Evolutionary conservation across 2,329 filamentous ascomycete genomes (phyloP).

Genomic region (Incumbomyces lentus): DNA sequence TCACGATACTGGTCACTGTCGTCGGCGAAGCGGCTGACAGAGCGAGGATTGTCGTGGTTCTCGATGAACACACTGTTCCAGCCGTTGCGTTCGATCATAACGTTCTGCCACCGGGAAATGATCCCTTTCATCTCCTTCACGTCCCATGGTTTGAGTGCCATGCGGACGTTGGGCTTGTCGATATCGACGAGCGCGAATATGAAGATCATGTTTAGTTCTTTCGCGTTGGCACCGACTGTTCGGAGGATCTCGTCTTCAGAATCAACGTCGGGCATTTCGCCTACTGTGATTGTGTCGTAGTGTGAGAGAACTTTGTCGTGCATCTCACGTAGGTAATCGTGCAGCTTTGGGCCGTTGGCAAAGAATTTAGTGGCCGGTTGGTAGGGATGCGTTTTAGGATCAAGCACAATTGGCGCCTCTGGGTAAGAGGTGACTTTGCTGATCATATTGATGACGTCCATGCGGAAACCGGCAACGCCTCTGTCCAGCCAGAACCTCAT

Average conservation of each 20-base stretch:
- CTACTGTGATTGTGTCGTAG: conserved; percentile 33
- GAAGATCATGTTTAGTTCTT: conserved; percentile 33
- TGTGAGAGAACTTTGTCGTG: conserved; percentile 25
- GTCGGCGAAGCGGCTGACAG: conserved; percentile 38
- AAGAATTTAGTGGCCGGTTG: conserved; percentile 37
- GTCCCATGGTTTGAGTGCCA: conserved; percentile 29
- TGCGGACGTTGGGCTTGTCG: conserved; percentile 23
- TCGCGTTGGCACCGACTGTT: conserved; percentile 26
- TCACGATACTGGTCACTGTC: conserved; percentile 38
- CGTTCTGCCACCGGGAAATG: conserved; percentile 36
- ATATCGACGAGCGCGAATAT: conserved; percentile 30
- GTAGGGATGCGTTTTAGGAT: conserved; percentile 31
- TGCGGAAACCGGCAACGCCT: conserved; percentile 63
- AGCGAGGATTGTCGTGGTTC: conserved; percentile 45
- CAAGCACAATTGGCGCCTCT: conserved; percentile 29
- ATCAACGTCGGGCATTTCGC: conserved; percentile 30
- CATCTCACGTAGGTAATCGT: conserved; percentile 31
- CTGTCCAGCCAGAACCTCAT: conserved; percentile 72
- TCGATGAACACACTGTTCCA: conserved; percentile 45
- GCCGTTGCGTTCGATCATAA: conserved; percentile 39
- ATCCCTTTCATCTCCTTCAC: conserved; percentile 33
- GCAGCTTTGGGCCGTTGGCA: conserved; percentile 27
- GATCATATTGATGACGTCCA: conserved; percentile 55
- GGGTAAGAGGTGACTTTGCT: conserved; percentile 51
- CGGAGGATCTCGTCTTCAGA: conserved; percentile 27